Conservation (phyloP, 139 green algal species). For the Raphidocelis subcapitata region DNA sequence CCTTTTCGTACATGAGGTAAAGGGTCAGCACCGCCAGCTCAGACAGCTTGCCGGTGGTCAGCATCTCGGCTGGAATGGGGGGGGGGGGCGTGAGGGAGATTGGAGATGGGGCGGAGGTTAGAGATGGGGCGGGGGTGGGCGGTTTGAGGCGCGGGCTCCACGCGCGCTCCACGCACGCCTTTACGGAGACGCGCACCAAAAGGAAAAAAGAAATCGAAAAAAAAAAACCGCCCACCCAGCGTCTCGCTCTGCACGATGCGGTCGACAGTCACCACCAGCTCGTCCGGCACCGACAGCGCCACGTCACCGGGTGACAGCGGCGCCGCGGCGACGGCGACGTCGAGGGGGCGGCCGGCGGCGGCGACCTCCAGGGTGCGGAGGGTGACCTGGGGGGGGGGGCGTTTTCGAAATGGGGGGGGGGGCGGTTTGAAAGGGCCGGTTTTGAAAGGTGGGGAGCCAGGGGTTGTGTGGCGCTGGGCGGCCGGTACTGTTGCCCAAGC, state of each 20-base stretch:
- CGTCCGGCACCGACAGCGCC: conserved; percentile 75
- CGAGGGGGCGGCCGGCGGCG: conserved; percentile 13
- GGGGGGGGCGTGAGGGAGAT: background rate
- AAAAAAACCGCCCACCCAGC: conserved; percentile 39
- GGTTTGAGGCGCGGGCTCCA: background rate
- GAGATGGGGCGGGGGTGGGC: background rate
- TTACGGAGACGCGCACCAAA: no score
- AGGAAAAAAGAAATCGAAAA: background rate
- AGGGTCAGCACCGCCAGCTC: conserved; percentile 89
- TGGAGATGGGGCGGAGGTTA: background rate
- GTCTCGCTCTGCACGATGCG: conserved; percentile 79
- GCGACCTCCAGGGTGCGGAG: conserved; percentile 1
- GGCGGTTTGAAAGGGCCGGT: background rate
- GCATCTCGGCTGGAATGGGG: conserved; percentile 69
- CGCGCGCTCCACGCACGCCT: no score
- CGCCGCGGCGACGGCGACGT: conserved; percentile 25
- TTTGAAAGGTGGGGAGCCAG: no score
- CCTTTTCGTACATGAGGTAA: conserved; percentile 97
- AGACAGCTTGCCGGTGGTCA: conserved; percentile 90
- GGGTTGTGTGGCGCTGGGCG: no score
- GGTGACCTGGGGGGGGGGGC: background rate
- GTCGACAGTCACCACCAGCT: conserved; percentile 83
- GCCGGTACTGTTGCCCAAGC: no score
- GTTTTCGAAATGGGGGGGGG: background rate
- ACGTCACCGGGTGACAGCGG: conserved; percentile 58